These are phyloP conservation scores for Auricularia sp. DNA, from an alignment of 768 basidiomycete genomes.

Conservation along the genomic window DNA sequence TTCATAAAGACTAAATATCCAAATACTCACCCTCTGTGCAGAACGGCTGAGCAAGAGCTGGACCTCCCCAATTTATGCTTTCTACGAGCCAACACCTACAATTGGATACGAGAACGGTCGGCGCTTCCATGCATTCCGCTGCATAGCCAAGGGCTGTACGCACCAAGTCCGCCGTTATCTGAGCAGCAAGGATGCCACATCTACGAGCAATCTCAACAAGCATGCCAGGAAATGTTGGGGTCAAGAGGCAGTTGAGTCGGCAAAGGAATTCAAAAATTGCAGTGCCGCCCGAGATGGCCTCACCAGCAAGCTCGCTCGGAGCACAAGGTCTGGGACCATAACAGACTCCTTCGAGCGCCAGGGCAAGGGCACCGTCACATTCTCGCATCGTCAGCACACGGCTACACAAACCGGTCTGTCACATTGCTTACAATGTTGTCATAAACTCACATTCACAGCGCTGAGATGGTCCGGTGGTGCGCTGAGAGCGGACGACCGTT, in stretches of 20 bases:
- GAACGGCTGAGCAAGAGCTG: slow-evolving; percentile 20
- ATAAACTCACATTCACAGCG: no score
- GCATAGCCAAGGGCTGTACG: slow-evolving; percentile 7
- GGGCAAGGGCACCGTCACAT: not conserved
- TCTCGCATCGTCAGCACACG: not conserved
- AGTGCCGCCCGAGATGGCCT: not conserved
- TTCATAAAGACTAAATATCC: no score
- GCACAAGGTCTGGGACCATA: slow-evolving; percentile 3
- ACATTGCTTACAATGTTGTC: no score
- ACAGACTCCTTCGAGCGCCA: not conserved
- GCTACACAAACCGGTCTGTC: no score
- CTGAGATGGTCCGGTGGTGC: slow-evolving; percentile 29
- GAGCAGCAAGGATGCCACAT: not conserved
- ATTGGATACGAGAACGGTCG: slow-evolving; percentile 15
- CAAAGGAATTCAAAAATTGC: not conserved
- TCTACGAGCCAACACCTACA: slow-evolving; percentile 17
- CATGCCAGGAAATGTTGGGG: not conserved
- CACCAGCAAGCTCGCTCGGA: not conserved
- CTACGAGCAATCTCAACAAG: not conserved
- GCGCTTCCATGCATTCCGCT: slow-evolving; percentile 22
- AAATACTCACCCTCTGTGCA: no score
- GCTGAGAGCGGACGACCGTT: slow-evolving; percentile 23
- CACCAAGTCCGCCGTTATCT: not conserved
- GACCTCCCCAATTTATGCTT: slow-evolving; percentile 26
- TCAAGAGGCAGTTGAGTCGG: not conserved